Evolutionary conservation across 129 eudicot species (phyloP).

Genomic region (Heracleum sosnowskyi): DNA sequence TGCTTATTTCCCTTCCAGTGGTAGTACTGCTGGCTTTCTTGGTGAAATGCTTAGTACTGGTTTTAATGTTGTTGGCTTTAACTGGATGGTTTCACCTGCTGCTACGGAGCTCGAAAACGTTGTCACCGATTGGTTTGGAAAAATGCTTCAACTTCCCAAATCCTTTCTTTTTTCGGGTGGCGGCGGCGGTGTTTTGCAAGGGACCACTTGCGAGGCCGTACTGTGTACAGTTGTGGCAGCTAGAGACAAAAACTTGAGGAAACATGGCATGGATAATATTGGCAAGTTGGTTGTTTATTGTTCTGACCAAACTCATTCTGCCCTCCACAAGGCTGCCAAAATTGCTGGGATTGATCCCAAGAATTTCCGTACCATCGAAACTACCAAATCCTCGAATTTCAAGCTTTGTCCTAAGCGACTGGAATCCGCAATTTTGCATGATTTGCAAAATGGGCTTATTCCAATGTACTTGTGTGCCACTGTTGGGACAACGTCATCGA

Average conservation of each 20-base stretch:
- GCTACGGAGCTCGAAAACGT: conserved; percentile 32
- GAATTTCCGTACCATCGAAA: conserved; percentile 13
- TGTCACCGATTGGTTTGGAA: conserved; percentile 33
- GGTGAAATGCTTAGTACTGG: conserved; percentile 40
- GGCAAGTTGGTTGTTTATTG: conserved; percentile 12
- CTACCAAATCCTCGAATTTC: not conserved
- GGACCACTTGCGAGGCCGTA: conserved; percentile 38
- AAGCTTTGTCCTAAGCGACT: not conserved
- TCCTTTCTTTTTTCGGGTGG: conserved; percentile 26
- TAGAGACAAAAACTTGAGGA: conserved; percentile 15
- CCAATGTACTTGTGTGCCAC: conserved; percentile 19
- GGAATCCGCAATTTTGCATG: not conserved
- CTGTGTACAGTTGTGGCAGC: conserved; percentile 29
- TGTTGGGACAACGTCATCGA: conserved; percentile 21
- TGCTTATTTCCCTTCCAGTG: conserved; percentile 26
- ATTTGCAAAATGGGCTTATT: conserved; percentile 9
- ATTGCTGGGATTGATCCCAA: conserved; percentile 32
- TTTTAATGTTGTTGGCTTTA: conserved; percentile 30
- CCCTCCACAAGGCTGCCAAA: conserved; percentile 22
- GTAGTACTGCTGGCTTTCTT: conserved; percentile 20
- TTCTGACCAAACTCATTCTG: conserved; percentile 14
- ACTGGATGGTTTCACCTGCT: conserved; percentile 30
- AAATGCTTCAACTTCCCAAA: conserved; percentile 30
- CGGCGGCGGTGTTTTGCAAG: conserved; percentile 38
- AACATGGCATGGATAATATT: conserved; percentile 1